Conservation (phyloP, 2,329 filamentous ascomycete species). For the Thelonectria blattea region DNA sequence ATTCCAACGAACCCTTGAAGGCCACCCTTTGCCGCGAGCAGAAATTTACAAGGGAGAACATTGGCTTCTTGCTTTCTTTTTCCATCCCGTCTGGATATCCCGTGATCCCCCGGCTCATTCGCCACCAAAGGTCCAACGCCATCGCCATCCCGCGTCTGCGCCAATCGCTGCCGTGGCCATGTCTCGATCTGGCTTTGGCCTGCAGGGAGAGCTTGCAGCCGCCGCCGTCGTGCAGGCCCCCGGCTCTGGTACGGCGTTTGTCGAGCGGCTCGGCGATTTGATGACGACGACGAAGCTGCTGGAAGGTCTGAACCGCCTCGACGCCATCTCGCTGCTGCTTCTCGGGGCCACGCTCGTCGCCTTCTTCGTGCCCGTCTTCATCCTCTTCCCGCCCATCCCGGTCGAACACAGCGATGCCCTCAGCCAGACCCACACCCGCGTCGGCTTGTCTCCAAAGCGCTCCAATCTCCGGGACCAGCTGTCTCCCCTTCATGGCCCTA, state of each 20-base stretch:
- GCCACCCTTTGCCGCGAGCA: neutral
- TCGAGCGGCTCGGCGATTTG: conserved; percentile 28
- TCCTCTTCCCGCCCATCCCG: conserved; percentile 61
- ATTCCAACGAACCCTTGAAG: neutral
- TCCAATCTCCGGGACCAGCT: conserved; percentile 46
- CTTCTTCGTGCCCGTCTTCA: conserved; percentile 60
- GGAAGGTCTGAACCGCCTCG: conserved; percentile 35
- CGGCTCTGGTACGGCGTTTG: conserved; percentile 19
- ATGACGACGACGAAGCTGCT: conserved; percentile 30
- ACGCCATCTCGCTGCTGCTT: conserved; percentile 46
- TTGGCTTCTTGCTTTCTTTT: neutral
- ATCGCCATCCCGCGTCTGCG: neutral
- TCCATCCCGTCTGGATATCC: neutral
- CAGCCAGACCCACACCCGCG: conserved; percentile 58
- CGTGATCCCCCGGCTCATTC: neutral
- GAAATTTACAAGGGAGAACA: neutral
- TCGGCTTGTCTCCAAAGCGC: conserved; percentile 49
- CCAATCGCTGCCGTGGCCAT: conserved; percentile 9
- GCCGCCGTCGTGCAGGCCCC: conserved; percentile 22
- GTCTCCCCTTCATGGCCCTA: conserved; percentile 29
- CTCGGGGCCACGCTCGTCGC: conserved; percentile 53
- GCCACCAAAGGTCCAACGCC: neutral
- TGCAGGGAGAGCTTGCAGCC: conserved; percentile 27
- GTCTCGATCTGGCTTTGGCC: conserved; percentile 27
- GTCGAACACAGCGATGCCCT: conserved; percentile 60